Base-by-base conservation (phyloP, 2,329 filamentous ascomycete species). In the Claviceps pazoutovae region DNA sequence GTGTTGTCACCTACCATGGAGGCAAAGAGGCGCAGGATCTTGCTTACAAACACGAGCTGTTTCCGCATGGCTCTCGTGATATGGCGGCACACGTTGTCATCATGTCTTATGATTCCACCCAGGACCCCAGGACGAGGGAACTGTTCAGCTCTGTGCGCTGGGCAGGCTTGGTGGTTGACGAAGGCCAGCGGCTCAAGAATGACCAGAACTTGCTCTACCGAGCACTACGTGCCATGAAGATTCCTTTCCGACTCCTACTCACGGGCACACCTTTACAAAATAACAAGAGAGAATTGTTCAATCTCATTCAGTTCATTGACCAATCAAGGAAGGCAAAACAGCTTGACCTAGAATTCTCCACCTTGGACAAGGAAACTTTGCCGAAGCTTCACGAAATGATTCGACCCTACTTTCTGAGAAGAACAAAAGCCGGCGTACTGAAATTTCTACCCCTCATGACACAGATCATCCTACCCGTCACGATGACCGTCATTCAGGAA, bases 181-280 rank as follows among this genome's bases (percentile, higher is more conserved):
- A 98, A 69, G 93, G 93, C 2, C 93, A 98, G 61, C 82, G 93
- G 3, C 72, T 98, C 53, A 98, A 98, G 68, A 97, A 94, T 61
- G 91, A 97, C 63, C 82, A 85, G 61, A 93, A 85, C 49, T 72
- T 84, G 42, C 76, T 97, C 0, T 97, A 97, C 64, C 74, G 74
- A 37, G 82, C 86, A 2, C 72, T 98, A 6, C 78, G 72, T 43
- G 74, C 79, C 3, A 79, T 96, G 66, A 84, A 80, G 49, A 82
- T 90, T 34, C 86, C 86, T 0, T 96, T 93, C 68, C 83, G 88
- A 50, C 75, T 95, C 41, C 76, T 98, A 1, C 74, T 98, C 37
- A 97, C 91, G 67, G 89, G 83, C 2, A 98, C 93, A 0, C 93
- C 93, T 0, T 70, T 98, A 13, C 93, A 98, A 61, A 98, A 98